Evolutionary conservation across 805 yeast genomes (phyloP), one percentile per base, ranked within the genome.

Genomic region (Zygosaccharomyces bailii): DNA sequence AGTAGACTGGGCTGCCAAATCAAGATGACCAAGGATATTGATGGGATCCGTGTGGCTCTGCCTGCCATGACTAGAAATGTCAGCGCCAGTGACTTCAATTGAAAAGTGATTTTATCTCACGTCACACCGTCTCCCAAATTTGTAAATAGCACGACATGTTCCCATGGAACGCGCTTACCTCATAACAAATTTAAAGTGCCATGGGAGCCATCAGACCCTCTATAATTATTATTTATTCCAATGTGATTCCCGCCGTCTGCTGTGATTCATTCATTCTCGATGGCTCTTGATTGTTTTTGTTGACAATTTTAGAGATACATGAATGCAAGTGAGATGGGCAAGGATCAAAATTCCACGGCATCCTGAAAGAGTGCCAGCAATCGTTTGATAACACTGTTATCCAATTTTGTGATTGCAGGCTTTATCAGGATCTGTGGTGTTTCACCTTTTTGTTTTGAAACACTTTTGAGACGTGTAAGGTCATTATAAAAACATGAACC

Each of bases 11-110:
- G 98, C 0, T 93, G 99, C 66, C 97, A 91, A 69, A 83, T 93
- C 31, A 74, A 75, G 46, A 87, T 93, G 96, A 69, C 83, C 23
- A 89, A 88, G 63, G 95, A 86, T 38, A 70, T 93, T 45, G 97
- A 93, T 63, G 99, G 99, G 0, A 69, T 93, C 29, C 76, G 98
- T 56, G 95, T 93, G 4, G 98, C 98, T 0, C 73, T 93, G 51
- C 99, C 99, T 14, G 91, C 96, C 11, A 87, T 93, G 96, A 93
- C 99, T 6, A 75, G 99, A 57, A 93, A 93, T 67, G 75, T 91
- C 55, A 95, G 86, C 61, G 72, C 78, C 16, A 79, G 79, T 49
- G 98, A 91, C 60, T 88, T 91, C 66, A 78, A 74, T 34, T 75
- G 61, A 45, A n/a, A n/a, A 11, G 4, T 27, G 14, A 13, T 7